Percentiles rank a stretch among this genome's conserved stretches.
Evolutionary conservation across 1,139 yeast species (phyloP).

Genomic region (Hyphopichia fennica): DNA sequence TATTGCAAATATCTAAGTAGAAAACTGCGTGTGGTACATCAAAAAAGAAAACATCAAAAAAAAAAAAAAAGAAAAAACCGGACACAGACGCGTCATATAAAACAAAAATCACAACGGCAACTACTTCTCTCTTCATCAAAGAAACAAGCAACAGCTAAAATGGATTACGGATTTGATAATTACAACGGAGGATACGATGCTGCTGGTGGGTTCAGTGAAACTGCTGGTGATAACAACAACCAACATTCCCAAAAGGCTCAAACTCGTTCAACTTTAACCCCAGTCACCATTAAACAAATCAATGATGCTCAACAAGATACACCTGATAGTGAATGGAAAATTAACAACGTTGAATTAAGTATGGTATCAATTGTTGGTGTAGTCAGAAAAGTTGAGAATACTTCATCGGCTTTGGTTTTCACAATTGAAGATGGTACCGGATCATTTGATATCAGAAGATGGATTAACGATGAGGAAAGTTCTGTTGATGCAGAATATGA

Average conservation of each 20-base stretch:
- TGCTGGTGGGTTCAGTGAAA: slow-evolving; percentile 32
- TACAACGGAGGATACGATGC: slow-evolving; percentile 17
- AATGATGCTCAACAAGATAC: slow-evolving; percentile 62
- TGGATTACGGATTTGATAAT: slow-evolving; percentile 15
- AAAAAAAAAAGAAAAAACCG: no score
- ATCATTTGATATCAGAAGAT: slow-evolving; percentile 63
- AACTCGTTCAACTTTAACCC: slow-evolving; percentile 56
- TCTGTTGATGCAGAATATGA: slow-evolving; percentile 35
- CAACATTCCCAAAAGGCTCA: slow-evolving; percentile 34
- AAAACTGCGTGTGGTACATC: not conserved
- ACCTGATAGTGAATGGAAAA: slow-evolving; percentile 73
- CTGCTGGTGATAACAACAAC: slow-evolving; percentile 22
- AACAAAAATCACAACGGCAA: no score
- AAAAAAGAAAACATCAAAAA: not conserved
- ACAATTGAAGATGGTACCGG: slow-evolving; percentile 89
- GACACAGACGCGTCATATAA: not conserved
- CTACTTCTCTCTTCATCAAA: no score
- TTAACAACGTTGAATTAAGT: slow-evolving; percentile 63
- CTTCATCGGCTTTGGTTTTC: slow-evolving; percentile 53
- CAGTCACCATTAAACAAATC: slow-evolving; percentile 83
- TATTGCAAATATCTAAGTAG: no score
- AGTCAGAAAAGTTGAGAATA: slow-evolving; percentile 57
- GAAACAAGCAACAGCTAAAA: not conserved
- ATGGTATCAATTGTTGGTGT: slow-evolving; percentile 67
- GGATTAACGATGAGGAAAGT: slow-evolving; percentile 57